Percentiles rank a stretch among this genome's conserved stretches.
These are phyloP conservation scores for Tothia fuscella DNA, from an alignment of 2,329 filamentous ascomycete species.

Conservation along the genomic window DNA sequence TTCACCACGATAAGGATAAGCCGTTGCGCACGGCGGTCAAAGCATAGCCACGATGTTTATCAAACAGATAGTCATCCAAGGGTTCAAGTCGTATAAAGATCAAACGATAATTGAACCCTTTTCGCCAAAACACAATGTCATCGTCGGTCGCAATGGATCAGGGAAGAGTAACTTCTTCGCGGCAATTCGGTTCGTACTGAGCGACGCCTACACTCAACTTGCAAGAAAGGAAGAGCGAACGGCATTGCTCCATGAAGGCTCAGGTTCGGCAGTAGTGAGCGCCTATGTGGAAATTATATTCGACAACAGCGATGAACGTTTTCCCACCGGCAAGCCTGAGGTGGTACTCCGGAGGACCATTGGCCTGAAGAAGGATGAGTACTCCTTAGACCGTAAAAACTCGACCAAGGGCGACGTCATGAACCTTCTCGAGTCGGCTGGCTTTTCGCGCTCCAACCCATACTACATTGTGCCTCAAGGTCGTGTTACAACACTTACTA, in stretches of 20 bases:
- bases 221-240: constrained; percentile 81
- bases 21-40: background rate
- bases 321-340: constrained; percentile 85
- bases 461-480: constrained; percentile 99
- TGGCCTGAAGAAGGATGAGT: constrained; percentile 96
- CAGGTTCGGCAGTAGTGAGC: constrained; percentile 94
- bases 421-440: constrained; percentile 88
- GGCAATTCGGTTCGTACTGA: constrained; percentile 94
- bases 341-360: constrained; percentile 87
- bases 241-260: constrained; percentile 83
- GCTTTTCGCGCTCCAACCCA: constrained; percentile 92
- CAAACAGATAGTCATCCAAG: constrained; percentile 99
- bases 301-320: constrained; percentile 92
- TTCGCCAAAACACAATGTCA: constrained; percentile 93
- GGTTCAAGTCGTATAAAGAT: constrained; percentile 99
- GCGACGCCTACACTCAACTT: constrained; percentile 94
- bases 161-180: constrained; percentile 99
- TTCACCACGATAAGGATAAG: background rate
- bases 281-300: constrained; percentile 99
- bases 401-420: constrained; percentile 89
- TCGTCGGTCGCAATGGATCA: constrained; percentile 97
- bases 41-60: constrained; percentile 68
- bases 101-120: constrained; percentile 98
- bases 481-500: constrained; percentile 87
- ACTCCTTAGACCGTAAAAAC: constrained; percentile 93